These are phyloP conservation scores for Nannochloris sp. DNA, from an alignment of 139 green algal genomes.

Conservation along the genomic window DNA sequence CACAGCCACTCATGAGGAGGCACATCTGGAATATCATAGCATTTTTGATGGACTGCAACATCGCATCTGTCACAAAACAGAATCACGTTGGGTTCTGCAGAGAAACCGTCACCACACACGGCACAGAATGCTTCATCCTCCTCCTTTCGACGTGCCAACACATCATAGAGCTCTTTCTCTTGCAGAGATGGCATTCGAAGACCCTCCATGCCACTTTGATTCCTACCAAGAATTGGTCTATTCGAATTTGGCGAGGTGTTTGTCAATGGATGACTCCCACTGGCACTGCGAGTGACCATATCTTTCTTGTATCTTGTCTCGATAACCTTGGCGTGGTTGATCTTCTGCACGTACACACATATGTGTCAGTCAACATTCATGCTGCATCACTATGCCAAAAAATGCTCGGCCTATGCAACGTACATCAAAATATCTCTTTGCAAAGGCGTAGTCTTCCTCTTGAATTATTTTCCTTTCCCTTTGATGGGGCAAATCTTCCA, in stretches of 20 bases:
- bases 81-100: conserved; percentile 69
- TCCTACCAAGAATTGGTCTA: conserved; percentile 17
- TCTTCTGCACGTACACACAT: background rate
- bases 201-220: background rate
- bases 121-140: conserved; percentile 78
- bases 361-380: background rate
- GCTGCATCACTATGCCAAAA: conserved; percentile 8
- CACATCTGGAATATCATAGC: conserved; percentile 64
- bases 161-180: conserved; percentile 27
- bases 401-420: background rate
- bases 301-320: conserved; percentile 54
- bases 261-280: conserved; percentile 42
- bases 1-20: conserved; percentile 79
- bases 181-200: conserved; percentile 9
- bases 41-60: conserved; percentile 81
- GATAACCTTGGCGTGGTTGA: background rate
- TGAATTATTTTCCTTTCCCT: conserved; percentile 1
- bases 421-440: conserved; percentile 4
- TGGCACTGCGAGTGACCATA: conserved; percentile 49
- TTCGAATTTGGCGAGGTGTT: conserved; percentile 19
- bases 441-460: background rate
- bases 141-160: conserved; percentile 27
- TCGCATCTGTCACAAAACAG: conserved; percentile 91
- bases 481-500: conserved; percentile 47
- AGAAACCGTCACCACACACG: conserved; percentile 72